Evolutionary conservation across 176 grass and related monocot genomes (phyloP), one percentile per base, ranked within the genome.

Genomic region (Oryza officinalis): DNA sequence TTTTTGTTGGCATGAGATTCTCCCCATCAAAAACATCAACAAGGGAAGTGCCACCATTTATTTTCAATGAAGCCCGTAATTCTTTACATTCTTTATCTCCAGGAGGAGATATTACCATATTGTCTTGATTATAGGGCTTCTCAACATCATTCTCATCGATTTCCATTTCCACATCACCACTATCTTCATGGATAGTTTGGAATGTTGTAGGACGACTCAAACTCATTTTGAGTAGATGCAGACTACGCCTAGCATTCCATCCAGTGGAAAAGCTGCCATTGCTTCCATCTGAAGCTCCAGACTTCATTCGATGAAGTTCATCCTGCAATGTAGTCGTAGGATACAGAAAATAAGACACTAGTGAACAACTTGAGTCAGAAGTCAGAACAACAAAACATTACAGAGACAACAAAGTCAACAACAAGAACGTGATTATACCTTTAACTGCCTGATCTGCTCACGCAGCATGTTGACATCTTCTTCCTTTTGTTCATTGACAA

Each of bases 71-170:
- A 76, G 77, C 37, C 63, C 60, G 57, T 37, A 83, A 60, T 25
- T 27, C 11, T 65, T 77, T 71, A 71, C 31, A 82, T 13, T 72
- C 57, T 28, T 78, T 82, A 68, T 79, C 79, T 70, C 75, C 89
- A 78, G 33, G 69, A 72, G 71, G 83, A 85, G 67, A 83, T 69
- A 67, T 82, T 81, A 33, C 63, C 47, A 74, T 65, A 46, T 47
- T 77, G 72, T 79, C 84, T 72, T 80, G 82, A 83, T 73, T 71
- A 31, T 17, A 73, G 61, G 89, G 93, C 75, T 84, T 94, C 87
- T 99, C 96, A 67, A 91, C 86, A 77, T 94, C 96, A 83, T 89
- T 92, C 71, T 99, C 96, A 87, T 94, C 96, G 76, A 99, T 96
- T 82, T 99, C 96, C 96, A 99, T 99, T 85, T 99, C 96, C 44